A percentile compares a stretch with the other conserved stretches of the same genome.
phyloP scores from a whole-genome alignment of 2,329 filamentous ascomycete species.

The Rachicladosporium sp. region DNA sequence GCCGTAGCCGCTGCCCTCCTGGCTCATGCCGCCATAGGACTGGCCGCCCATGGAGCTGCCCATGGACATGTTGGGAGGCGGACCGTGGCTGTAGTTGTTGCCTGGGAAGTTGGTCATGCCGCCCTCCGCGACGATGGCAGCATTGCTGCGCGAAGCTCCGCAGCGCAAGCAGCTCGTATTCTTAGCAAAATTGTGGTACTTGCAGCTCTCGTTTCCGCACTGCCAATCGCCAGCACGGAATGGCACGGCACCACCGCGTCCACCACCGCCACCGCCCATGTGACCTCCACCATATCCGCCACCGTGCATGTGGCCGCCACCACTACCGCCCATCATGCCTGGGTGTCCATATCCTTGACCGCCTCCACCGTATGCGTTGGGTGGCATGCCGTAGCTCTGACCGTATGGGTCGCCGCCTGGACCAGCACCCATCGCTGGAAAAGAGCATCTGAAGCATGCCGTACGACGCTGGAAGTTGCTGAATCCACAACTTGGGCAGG shows the following conservation, averaged over 20 bases:
- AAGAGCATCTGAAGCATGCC: conserved; percentile 97
- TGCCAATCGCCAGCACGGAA: conserved; percentile 99
- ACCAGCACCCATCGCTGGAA: conserved; percentile 83
- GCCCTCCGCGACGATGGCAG: conserved; percentile 87
- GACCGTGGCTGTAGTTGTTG: conserved; percentile 43
- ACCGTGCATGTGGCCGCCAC: conserved; percentile 12
- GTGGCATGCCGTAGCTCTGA: conserved; percentile 39
- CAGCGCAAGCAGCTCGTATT: conserved; percentile 96
- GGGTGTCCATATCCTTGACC: conserved; percentile 44
- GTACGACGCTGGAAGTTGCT: conserved; percentile 98
- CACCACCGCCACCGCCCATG: conserved; percentile 36
- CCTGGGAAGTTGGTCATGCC: conserved; percentile 41
- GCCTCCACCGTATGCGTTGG: conserved; percentile 25
- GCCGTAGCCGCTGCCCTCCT: conserved; percentile 60
- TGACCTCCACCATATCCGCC: conserved; percentile 34
- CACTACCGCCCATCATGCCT: conserved; percentile 62
- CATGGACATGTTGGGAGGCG: conserved; percentile 73
- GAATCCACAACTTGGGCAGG: conserved; percentile 95
- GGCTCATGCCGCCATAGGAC: conserved; percentile 30
- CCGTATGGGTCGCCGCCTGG: conserved; percentile 40
- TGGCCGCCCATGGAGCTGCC: conserved; percentile 17
- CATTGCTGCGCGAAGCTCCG: conserved; percentile 84
- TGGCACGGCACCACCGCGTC: conserved; percentile 58
- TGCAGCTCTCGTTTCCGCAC: conserved; percentile 91
- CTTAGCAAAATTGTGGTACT: conserved; percentile 99